A percentile compares a stretch with the other conserved stretches of the same genome.
These are phyloP conservation scores for Combretum micranthum DNA, from an alignment of 345 rosid genomes.

Conservation along the genomic window DNA sequence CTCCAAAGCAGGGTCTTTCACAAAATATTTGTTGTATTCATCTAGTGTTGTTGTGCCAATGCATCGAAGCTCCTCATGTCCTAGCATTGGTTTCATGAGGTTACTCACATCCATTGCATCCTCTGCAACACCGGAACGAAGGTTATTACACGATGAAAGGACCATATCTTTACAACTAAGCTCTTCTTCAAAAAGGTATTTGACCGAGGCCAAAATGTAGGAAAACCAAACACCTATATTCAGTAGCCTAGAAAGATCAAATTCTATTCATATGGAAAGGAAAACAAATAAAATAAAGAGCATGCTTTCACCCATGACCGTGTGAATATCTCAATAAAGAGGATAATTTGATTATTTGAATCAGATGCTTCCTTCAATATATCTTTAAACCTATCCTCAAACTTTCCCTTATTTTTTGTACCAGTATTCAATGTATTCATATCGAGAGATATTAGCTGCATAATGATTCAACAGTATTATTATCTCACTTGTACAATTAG, in stretches of 20 bases:
- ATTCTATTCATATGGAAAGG: constrained; percentile 35
- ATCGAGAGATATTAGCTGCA: no score
- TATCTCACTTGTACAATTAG: no score
- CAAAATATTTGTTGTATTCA: constrained; percentile 78
- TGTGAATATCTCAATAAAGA: not conserved
- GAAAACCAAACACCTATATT: no score
- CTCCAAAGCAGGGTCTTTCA: constrained; percentile 88
- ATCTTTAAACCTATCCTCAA: no score
- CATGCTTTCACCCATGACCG: not conserved
- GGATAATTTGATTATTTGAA: not conserved
- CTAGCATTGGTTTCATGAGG: constrained; percentile 89
- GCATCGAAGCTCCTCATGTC: constrained; percentile 81
- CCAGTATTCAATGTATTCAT: no score
- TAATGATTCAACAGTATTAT: no score
- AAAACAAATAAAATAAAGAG: not conserved
- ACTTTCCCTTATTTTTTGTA: no score
- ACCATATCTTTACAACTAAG: no score
- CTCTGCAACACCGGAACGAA: constrained; percentile 81
- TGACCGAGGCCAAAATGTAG: no score
- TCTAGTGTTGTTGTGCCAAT: constrained; percentile 86
- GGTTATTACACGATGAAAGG: no score
- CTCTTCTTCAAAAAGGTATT: no score
- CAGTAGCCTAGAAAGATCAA: no score
- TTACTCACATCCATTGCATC: constrained; percentile 95
- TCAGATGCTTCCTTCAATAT: not conserved